phyloP scores from a whole-genome alignment of 805 yeast species.

The Metschnikowia reukaufii region DNA sequence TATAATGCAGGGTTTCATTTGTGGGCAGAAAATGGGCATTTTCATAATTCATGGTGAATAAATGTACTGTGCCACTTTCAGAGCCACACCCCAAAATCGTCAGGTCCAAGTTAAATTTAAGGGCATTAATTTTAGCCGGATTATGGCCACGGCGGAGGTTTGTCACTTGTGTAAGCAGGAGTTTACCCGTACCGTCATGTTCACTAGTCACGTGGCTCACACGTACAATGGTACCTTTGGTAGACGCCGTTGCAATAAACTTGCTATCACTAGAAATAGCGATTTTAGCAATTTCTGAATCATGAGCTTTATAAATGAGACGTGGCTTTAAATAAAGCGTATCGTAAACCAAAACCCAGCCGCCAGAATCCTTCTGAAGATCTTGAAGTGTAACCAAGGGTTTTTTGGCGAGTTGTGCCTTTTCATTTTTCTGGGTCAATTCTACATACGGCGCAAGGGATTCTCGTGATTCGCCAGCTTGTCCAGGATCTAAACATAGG shows the following conservation, averaged over 20 bases:
- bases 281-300: slow-evolving; percentile 34
- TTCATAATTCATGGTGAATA: slow-evolving; percentile 27
- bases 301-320: slow-evolving; percentile 41
- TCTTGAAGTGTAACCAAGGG: slow-evolving; percentile 27
- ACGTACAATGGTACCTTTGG: slow-evolving; percentile 44
- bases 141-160: slow-evolving; percentile 44
- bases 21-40: neutral
- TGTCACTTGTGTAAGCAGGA: slow-evolving; percentile 28
- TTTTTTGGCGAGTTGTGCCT: slow-evolving; percentile 16
- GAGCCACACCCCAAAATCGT: slow-evolving; percentile 40
- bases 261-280: slow-evolving; percentile 27
- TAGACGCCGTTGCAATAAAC: slow-evolving; percentile 41
- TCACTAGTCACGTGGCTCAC: slow-evolving; percentile 26
- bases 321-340: slow-evolving; percentile 33
- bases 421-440: slow-evolving; percentile 26
- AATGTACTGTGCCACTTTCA: slow-evolving; percentile 42
- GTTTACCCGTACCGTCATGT: slow-evolving; percentile 10
- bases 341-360: slow-evolving; percentile 44
- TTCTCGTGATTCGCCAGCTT: neutral
- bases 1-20: neutral
- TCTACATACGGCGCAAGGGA: slow-evolving; percentile 21
- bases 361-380: slow-evolving; percentile 28
- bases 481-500: neutral
- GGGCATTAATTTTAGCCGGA: slow-evolving; percentile 32
- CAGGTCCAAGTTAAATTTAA: slow-evolving; percentile 36